Conservation (phyloP, 805 yeast species). For the Kluyveromyces nonfermentans region DNA sequence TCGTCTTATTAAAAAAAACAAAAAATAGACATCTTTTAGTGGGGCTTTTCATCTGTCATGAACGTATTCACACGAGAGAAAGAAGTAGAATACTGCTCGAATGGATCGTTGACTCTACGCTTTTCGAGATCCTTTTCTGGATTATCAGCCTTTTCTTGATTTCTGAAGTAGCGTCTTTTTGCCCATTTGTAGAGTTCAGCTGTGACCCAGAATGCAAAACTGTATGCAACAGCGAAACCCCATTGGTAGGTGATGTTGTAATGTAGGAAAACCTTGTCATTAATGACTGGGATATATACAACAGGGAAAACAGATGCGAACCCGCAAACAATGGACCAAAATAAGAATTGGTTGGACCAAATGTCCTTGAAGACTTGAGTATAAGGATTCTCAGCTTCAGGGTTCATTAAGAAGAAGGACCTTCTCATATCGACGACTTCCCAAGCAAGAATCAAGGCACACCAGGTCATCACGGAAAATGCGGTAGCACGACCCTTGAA, state of each 20-base stretch:
- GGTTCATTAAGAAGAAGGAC: constrained; percentile 64
- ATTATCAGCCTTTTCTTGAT: constrained; percentile 35
- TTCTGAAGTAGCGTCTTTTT: constrained; percentile 49
- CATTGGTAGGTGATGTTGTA: constrained; percentile 66
- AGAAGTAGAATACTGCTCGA: constrained; percentile 47
- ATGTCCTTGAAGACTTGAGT: constrained; percentile 54
- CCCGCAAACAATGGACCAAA: constrained; percentile 73
- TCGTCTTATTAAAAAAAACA: too few relatives aligned
- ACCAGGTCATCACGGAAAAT: constrained; percentile 80
- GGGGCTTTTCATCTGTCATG: constrained; percentile 9
- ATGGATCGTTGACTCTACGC: constrained; percentile 38
- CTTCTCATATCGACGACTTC: constrained; percentile 66
- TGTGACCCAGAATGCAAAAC: constrained; percentile 46
- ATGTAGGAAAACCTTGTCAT: constrained; percentile 66
- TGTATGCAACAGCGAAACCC: constrained; percentile 61
- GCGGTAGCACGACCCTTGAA: constrained; percentile 70
- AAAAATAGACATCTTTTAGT: not conserved
- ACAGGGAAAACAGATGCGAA: constrained; percentile 69
- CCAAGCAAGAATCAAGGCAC: constrained; percentile 75
- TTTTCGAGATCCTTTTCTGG: constrained; percentile 59
- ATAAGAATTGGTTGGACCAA: constrained; percentile 66
- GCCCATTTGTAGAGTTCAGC: constrained; percentile 59
- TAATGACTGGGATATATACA: constrained; percentile 82
- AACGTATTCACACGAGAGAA: constrained; percentile 45
- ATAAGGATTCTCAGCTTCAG: constrained; percentile 50